phyloP scores from a whole-genome alignment of 139 green algal species.

The Chlamydomonas asymmetrica region DNA sequence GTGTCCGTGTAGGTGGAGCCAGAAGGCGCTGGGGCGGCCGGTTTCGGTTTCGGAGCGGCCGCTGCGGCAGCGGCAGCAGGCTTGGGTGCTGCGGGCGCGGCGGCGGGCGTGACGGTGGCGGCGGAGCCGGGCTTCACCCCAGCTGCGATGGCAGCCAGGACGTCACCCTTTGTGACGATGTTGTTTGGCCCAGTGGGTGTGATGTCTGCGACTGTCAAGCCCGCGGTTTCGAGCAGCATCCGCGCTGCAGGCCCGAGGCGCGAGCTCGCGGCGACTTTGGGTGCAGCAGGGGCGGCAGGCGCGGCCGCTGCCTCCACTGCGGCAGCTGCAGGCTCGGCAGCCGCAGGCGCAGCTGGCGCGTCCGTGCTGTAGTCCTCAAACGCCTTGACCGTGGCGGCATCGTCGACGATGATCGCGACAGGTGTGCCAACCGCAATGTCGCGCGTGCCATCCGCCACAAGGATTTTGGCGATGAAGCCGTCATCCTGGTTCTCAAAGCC shows the following conservation, averaged over 20 bases:
- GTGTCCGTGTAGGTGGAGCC: slow-evolving; percentile 66
- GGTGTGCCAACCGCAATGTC: slow-evolving; percentile 75
- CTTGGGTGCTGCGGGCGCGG: slow-evolving; percentile 12
- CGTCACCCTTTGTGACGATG: slow-evolving; percentile 90
- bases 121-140: slow-evolving; percentile 34
- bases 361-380: slow-evolving; percentile 64
- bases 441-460: slow-evolving; percentile 70
- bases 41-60: neutral
- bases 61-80: slow-evolving; percentile 15
- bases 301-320: slow-evolving; percentile 6
- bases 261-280: slow-evolving; percentile 20
- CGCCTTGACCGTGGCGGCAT: slow-evolving; percentile 60
- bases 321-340: slow-evolving; percentile 6
- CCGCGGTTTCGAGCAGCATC: slow-evolving; percentile 53
- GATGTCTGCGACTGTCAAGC: slow-evolving; percentile 29
- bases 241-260: slow-evolving; percentile 73
- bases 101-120: neutral
- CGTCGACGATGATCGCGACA: slow-evolving; percentile 87
- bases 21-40: neutral
- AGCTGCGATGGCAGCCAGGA: slow-evolving; percentile 72
- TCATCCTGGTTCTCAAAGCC: slow-evolving; percentile 71
- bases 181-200: slow-evolving; percentile 68
- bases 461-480: slow-evolving; percentile 75
- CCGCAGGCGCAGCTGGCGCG: neutral
- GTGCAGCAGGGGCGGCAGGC: slow-evolving; percentile 7